These are phyloP conservation scores for Penicillium sp. DNA, from an alignment of 2,329 filamentous ascomycete genomes.

Conservation along the genomic window DNA sequence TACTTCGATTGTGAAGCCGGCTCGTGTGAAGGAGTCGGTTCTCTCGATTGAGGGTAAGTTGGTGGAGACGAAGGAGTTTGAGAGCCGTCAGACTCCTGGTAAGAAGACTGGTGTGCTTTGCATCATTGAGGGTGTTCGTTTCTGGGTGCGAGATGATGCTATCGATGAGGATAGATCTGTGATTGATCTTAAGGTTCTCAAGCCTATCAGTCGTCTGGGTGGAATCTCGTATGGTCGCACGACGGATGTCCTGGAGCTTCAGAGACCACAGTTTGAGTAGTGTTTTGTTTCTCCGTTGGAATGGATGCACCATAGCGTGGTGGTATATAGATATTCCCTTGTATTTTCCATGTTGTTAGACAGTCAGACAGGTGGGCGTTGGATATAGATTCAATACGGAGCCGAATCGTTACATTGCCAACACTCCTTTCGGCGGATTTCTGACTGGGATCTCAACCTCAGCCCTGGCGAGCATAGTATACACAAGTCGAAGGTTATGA, in stretches of 20 bases:
- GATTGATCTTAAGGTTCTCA: slow-evolving; percentile 74
- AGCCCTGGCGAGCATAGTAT: too few species aligned
- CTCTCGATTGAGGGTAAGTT: slow-evolving; percentile 81
- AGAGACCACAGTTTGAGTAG: slow-evolving; percentile 33
- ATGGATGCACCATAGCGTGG: background rate
- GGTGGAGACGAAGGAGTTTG: slow-evolving; percentile 73
- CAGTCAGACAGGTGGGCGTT: too few species aligned
- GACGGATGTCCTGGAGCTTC: slow-evolving; percentile 71
- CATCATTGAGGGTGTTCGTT: slow-evolving; percentile 79
- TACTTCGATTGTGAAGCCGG: slow-evolving; percentile 65
- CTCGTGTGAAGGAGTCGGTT: slow-evolving; percentile 78
- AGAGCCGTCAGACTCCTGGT: slow-evolving; percentile 68
- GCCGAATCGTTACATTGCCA: too few species aligned
- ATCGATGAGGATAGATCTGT: slow-evolving; percentile 74
- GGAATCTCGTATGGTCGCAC: slow-evolving; percentile 81
- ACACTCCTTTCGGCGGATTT: too few species aligned
- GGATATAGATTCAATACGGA: too few species aligned
- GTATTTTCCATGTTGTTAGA: background rate
- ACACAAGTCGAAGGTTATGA: background rate
- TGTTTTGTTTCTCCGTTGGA: background rate
- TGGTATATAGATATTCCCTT: background rate
- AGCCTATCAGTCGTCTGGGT: slow-evolving; percentile 75
- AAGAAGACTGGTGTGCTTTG: slow-evolving; percentile 74
- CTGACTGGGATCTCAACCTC: too few species aligned
- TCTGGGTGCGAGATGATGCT: slow-evolving; percentile 89